Evolutionary conservation across 1,284 basidiomycete genomes (phyloP).

Genomic region (Sanghuangporus sanghuang): DNA sequence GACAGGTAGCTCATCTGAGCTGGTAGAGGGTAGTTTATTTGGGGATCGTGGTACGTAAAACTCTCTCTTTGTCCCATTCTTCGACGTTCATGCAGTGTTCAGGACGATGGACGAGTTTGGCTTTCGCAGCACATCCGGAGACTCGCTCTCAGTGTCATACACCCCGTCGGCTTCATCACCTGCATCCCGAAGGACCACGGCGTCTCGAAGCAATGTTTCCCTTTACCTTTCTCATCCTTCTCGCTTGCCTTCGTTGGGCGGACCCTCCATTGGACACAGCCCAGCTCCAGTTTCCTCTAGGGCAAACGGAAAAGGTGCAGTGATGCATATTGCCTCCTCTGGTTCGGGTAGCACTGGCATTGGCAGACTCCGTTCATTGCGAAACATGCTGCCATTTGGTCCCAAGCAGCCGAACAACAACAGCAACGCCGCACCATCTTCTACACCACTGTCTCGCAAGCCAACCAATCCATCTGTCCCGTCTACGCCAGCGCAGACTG

Average conservation of each 20-base stretch:
- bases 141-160: conserved; percentile 8
- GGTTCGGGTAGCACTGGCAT: background rate
- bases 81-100: background rate
- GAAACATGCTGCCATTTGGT: conserved; percentile 16
- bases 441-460: background rate
- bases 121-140: background rate
- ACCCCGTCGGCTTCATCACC: conserved; percentile 8
- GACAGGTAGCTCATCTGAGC: background rate
- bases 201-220: background rate
- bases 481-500: background rate
- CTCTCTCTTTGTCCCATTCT: background rate
- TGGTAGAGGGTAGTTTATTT: background rate
- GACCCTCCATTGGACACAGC: background rate
- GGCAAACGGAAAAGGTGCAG: background rate
- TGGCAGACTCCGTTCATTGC: conserved; percentile 8
- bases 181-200: conserved; percentile 2
- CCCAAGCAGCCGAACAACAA: conserved; percentile 2
- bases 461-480: background rate
- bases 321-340: background rate
- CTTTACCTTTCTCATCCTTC: background rate
- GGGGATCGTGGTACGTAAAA: background rate
- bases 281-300: background rate
- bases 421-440: background rate
- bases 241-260: conserved; percentile 3
- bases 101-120: conserved; percentile 1